A percentile compares a stretch with the other conserved stretches of the same genome.
phyloP scores from a whole-genome alignment of 805 yeast genomes.

The Dipodascus geniculatus region DNA sequence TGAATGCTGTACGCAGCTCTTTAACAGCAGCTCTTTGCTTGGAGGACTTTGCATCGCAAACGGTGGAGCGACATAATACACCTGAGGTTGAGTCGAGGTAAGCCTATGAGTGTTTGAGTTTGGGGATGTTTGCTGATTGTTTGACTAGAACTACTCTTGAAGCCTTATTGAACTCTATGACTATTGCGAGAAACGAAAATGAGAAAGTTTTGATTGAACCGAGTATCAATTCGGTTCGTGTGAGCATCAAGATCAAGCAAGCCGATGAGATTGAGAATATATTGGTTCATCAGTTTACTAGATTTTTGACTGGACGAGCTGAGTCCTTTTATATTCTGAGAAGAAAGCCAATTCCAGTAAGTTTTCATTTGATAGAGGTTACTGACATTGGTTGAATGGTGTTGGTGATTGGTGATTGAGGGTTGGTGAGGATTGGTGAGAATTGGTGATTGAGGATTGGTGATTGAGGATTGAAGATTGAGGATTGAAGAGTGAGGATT shows the following conservation, averaged over 20 bases:
- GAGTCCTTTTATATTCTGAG: constrained; percentile 87
- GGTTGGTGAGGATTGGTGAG: no score
- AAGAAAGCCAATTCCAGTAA: constrained; percentile 63
- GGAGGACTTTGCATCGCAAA: constrained; percentile 88
- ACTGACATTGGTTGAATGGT: no score
- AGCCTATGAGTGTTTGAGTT: constrained; percentile 2
- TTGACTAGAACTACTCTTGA: constrained; percentile 55
- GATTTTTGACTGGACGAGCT: constrained; percentile 91
- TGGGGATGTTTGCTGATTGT: neutral
- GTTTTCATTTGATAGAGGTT: no score
- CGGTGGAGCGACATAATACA: constrained; percentile 92
- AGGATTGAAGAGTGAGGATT: no score
- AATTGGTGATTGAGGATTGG: neutral
- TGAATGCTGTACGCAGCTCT: constrained; percentile 86
- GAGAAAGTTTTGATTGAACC: constrained; percentile 91
- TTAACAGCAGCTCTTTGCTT: constrained; percentile 87
- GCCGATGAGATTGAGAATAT: constrained; percentile 96
- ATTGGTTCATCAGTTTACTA: constrained; percentile 85
- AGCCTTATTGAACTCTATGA: constrained; percentile 77
- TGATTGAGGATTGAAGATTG: no score
- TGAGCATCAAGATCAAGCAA: constrained; percentile 87
- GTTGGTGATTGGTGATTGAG: no score
- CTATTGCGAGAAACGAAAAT: constrained; percentile 84
- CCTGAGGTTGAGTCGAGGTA: constrained; percentile 82
- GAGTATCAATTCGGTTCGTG: constrained; percentile 82